phyloP scores from a whole-genome alignment of 805 yeast genomes.

The Wickerhamiella sergipiensis region DNA sequence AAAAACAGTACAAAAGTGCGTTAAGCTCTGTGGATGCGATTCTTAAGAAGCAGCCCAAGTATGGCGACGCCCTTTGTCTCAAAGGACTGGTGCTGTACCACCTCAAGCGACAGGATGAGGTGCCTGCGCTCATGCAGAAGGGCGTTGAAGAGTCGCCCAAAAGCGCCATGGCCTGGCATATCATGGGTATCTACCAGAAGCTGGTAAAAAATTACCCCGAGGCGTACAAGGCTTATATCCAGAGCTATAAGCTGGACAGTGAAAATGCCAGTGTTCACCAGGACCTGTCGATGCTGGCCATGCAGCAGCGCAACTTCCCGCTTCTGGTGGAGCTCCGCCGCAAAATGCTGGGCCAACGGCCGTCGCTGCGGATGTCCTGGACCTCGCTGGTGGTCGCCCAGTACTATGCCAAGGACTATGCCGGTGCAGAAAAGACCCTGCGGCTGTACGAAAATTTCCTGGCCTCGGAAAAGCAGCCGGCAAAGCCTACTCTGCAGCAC shows the following conservation, averaged over 20 bases:
- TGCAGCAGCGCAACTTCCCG: slow-evolving; percentile 65
- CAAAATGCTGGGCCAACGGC: slow-evolving; percentile 46
- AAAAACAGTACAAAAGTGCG: slow-evolving; percentile 77
- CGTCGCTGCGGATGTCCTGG: slow-evolving; percentile 17
- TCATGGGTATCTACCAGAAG: slow-evolving; percentile 74
- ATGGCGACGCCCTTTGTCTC: slow-evolving; percentile 70
- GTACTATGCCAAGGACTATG: slow-evolving; percentile 54
- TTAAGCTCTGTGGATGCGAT: slow-evolving; percentile 61
- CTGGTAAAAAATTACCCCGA: slow-evolving; percentile 53
- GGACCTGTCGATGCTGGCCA: slow-evolving; percentile 67
- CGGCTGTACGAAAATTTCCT: slow-evolving; percentile 60
- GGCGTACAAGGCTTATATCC: slow-evolving; percentile 65
- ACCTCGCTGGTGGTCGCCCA: slow-evolving; percentile 41
- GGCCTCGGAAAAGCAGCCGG: slow-evolving; percentile 42
- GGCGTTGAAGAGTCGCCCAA: slow-evolving; percentile 46
- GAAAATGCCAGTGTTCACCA: slow-evolving; percentile 65
- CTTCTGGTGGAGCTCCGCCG: slow-evolving; percentile 50
- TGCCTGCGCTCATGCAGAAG: slow-evolving; percentile 42
- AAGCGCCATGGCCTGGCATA: slow-evolving; percentile 67
- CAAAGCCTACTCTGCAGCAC: slow-evolving; percentile 15
- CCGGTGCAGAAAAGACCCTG: slow-evolving; percentile 58
- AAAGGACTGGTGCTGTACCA: slow-evolving; percentile 62
- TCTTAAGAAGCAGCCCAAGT: slow-evolving; percentile 59
- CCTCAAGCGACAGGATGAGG: slow-evolving; percentile 48
- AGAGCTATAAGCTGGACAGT: slow-evolving; percentile 65